Evolutionary conservation across 1,284 basidiomycete species (phyloP), one percentile per base, ranked within the genome.

Genomic region (Erythrobasidium hasegawianum): DNA sequence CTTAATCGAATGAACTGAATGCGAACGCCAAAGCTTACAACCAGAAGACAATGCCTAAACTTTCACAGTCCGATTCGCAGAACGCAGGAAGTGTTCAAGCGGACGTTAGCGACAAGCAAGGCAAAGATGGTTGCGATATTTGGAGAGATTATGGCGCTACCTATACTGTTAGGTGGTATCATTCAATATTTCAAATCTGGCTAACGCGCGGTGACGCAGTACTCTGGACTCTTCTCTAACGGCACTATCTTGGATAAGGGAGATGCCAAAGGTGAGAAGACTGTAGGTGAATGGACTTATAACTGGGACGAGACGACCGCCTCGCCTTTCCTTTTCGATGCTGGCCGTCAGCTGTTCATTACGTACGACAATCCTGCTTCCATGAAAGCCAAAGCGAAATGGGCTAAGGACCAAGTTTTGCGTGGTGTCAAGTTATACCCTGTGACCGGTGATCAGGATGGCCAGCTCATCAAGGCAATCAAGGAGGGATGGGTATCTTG

Each of bases 321-420:
- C 9, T 65, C 62, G 22, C 56, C 62, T 22, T 57, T 57, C 26
- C 62, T 65, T 1, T 65, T 45, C 43, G 47, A 65, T 20, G 14
- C 14, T 13, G 40, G 29, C n/a, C 40, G 50, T 1, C n/a, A 40
- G 7, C 29, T 45, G 47, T 57, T 65, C 43, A n/a, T 65, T 16
- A 58, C 62, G 2, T 65, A 58, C 55, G 62, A 65, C 24, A 65
- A 57, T 29, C 56, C 62, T 14, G 22, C 39, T 10, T 65, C 62
- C 7, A 39, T 65, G 24, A 41, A 13, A 18, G 62, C n/a, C 10
- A 57, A 64, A 26, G 43, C 54, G 20, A 61, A 26, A 38, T 57
- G 41, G 18, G 62, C 55, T 13, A 58, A 65, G n/a, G 39, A 33
- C 1, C 26, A 50, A 20, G 40, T 26, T n/a, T 20, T 65, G 27